These are phyloP conservation scores for Boechera stricta DNA, from an alignment of 345 rosid species.

Conservation along the genomic window DNA sequence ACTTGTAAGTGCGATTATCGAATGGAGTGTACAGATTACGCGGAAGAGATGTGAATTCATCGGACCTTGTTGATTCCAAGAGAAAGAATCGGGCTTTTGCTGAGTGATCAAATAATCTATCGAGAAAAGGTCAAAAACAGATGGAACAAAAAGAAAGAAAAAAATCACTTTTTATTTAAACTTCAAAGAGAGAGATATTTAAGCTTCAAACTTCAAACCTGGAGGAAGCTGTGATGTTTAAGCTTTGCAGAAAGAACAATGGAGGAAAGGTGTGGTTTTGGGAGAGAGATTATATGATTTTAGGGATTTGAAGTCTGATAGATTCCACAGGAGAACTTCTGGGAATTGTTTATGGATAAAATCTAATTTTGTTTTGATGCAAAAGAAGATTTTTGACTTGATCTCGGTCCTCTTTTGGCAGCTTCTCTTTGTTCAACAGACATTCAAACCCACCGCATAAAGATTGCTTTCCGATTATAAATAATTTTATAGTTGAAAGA, in stretches of 20 bases:
- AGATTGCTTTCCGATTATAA: constrained; percentile 38
- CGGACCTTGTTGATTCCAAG: constrained; percentile 9
- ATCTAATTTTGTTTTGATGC: constrained; percentile 41
- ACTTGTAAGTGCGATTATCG: constrained; percentile 70
- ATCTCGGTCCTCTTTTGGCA: constrained; percentile 37
- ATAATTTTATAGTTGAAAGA: constrained; percentile 11
- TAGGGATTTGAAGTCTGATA: constrained; percentile 20
- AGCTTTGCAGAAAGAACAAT: constrained; percentile 27
- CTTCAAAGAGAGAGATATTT: neutral
- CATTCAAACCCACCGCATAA: constrained; percentile 43
- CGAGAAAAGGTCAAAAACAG: neutral
- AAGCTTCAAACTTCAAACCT: constrained; percentile 7
- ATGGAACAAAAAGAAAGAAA: neutral
- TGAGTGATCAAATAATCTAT: neutral
- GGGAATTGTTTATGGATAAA: constrained; percentile 36
- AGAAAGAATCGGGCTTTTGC: neutral
- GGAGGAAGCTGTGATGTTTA: constrained; percentile 17
- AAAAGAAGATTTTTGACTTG: constrained; percentile 35
- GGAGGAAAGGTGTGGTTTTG: constrained; percentile 22
- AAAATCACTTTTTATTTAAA: neutral
- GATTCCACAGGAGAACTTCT: constrained; percentile 15
- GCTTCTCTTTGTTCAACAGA: constrained; percentile 39
- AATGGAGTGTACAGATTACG: constrained; percentile 68
- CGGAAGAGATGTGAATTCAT: constrained; percentile 53
- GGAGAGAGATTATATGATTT: constrained; percentile 9